phyloP scores from a whole-genome alignment of 2,329 filamentous ascomycete species.

The Leptographium wingfieldii region DNA sequence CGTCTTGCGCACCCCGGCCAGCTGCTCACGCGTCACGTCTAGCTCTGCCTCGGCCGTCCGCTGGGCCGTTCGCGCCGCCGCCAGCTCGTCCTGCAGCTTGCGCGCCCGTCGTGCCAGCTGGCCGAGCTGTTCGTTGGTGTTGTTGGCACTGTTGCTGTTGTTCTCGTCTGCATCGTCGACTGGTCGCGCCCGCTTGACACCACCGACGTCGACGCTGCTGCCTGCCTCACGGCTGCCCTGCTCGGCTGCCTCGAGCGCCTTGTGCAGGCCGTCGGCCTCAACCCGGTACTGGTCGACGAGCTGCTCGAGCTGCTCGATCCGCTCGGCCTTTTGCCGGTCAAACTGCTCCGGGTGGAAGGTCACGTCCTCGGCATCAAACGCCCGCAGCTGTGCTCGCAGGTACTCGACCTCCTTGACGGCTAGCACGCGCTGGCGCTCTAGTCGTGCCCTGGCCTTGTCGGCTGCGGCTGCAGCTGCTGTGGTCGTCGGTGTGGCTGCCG shows the following conservation, averaged over 20 bases:
- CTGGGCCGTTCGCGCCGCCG: slow-evolving; percentile 54
- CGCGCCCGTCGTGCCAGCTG: slow-evolving; percentile 80
- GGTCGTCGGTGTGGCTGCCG: not conserved
- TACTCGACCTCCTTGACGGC: slow-evolving; percentile 91
- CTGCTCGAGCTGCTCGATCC: slow-evolving; percentile 72
- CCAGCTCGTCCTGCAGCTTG: slow-evolving; percentile 66
- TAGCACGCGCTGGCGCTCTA: slow-evolving; percentile 76
- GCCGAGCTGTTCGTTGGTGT: slow-evolving; percentile 55
- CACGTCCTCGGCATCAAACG: slow-evolving; percentile 75
- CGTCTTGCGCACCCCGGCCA: slow-evolving; percentile 51
- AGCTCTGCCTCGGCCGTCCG: slow-evolving; percentile 65
- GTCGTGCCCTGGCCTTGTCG: slow-evolving; percentile 58
- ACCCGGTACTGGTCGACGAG: slow-evolving; percentile 75
- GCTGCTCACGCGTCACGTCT: slow-evolving; percentile 58
- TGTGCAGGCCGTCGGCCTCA: slow-evolving; percentile 63
- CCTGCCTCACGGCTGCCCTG: slow-evolving; percentile 8
- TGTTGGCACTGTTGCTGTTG: slow-evolving; percentile 35
- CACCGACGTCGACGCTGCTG: slow-evolving; percentile 14
- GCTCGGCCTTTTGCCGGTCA: slow-evolving; percentile 60
- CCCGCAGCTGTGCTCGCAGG: slow-evolving; percentile 80
- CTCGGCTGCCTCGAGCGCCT: slow-evolving; percentile 59
- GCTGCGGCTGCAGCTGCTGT: not conserved
- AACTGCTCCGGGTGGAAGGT: slow-evolving; percentile 72
- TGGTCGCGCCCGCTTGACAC: slow-evolving; percentile 54
- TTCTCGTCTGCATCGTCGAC: slow-evolving; percentile 38